Percentiles rank a stretch among this genome's conserved stretches.
These are phyloP conservation scores for Quercus bicolor DNA, from an alignment of 306 rosid genomes.

Conservation along the genomic window DNA sequence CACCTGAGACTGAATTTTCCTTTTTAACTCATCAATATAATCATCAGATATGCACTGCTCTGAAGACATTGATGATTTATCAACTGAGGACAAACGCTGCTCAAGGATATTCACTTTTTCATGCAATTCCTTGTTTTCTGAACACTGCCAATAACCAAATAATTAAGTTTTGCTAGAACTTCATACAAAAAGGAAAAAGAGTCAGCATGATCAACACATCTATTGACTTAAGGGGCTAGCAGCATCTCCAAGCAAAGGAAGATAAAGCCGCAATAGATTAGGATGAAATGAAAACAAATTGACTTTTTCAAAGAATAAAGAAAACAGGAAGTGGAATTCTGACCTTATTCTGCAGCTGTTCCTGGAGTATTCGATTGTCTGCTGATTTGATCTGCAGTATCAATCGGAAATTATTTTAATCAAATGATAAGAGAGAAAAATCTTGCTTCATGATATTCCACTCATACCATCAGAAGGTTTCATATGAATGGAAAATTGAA, in stretches of 20 bases:
- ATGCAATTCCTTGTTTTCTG: constrained; percentile 71
- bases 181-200: neutral
- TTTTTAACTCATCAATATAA: constrained; percentile 61
- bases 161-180: neutral
- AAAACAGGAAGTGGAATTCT: neutral
- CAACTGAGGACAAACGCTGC: constrained; percentile 52
- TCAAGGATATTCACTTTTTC: constrained; percentile 68
- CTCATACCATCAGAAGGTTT: constrained; percentile 1
- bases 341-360: constrained; percentile 89
- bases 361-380: constrained; percentile 94
- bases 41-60: constrained; percentile 49
- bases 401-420: constrained; percentile 1
- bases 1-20: constrained; percentile 90
- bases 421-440: neutral
- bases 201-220: constrained; percentile 14
- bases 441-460: constrained; percentile 11
- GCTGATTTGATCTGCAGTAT: constrained; percentile 80
- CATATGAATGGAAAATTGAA: constrained; percentile 7
- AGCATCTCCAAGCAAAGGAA: constrained; percentile 4
- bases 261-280: constrained; percentile 4
- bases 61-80: constrained; percentile 33
- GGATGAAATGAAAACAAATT: neutral
- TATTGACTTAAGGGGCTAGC: constrained; percentile 4
- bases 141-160: constrained; percentile 51
- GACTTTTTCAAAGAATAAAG: neutral